phyloP scores from a whole-genome alignment of 2,329 filamentous ascomycete species.

The Emergomyces pasteurianus region DNA sequence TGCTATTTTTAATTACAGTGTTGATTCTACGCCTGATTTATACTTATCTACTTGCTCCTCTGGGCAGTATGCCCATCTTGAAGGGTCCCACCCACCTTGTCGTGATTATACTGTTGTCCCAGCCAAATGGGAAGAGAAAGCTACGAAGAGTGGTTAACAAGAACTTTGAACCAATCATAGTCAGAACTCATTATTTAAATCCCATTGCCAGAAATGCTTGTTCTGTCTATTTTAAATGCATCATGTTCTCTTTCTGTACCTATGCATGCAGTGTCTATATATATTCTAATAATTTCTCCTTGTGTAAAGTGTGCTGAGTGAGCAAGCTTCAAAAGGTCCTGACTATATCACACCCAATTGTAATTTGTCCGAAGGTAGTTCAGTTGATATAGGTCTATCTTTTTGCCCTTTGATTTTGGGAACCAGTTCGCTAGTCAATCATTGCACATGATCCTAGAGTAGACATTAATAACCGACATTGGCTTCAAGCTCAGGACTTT shows the following conservation, averaged over 20 bases:
- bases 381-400: slow-evolving; percentile 2
- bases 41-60: not conserved
- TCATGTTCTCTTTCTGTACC: not conserved
- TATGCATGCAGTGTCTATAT: not conserved
- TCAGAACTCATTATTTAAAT: slow-evolving; percentile 1
- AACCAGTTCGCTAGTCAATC: not conserved
- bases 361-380: not conserved
- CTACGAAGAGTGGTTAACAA: not conserved
- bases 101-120: not conserved
- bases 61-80: not conserved
- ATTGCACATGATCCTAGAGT: not conserved
- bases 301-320: not conserved
- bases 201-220: not conserved
- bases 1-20: no score
- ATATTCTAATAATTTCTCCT: not conserved
- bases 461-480: not conserved
- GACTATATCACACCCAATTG: not conserved
- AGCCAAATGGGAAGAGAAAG: not conserved
- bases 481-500: not conserved
- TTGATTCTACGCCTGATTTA: not conserved
- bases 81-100: not conserved
- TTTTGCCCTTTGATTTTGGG: not conserved
- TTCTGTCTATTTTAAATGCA: not conserved
- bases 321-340: not conserved
- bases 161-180: not conserved